Base-by-base conservation (phyloP, 345 rosid genomes). In the Heritiera fomes region DNA sequence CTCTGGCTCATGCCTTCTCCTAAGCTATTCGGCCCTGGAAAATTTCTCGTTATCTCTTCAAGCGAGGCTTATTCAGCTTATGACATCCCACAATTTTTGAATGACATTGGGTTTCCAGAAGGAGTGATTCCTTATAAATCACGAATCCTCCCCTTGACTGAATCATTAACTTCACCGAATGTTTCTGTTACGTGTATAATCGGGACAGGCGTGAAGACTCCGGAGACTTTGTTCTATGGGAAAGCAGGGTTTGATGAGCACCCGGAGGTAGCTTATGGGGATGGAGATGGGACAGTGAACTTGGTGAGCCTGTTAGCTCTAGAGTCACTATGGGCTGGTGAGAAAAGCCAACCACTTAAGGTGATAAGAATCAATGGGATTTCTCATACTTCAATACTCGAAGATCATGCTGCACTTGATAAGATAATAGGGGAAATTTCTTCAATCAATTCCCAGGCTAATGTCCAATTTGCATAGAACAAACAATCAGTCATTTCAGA, bases 211-310 rank as follows among this genome's bases (percentile, higher is more conserved):
- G 84, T 93, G 73, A 86, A 67, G 80, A 92, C 99, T 0, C 80
- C 91, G 3, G 98, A 93, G 88, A 83, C 80, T 17, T 53, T 89
- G 76, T 75, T 85, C 28, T 90, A 92, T 13, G 80, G 86, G 56
- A 76, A 76, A 60, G 66, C 81, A 75, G 91, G 94, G 28, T 95
- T 92, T 10, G 90, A 91, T 55, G 78, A 80, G 84, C 89, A 80
- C 58, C 98, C 97, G 10, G 80, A 88, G 61, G 82, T 89, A 73
- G 84, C 81, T 64, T 87, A 92, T 20, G 98, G 99, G 71, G 97
- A 93, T 62, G 97, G 94, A 67, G 98, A 95, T 34, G 99, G 99
- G 38, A 95, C 99, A 0, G 97, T 90, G 79, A 90, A 88, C 70
- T 77, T 90, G 86, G 89, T 62, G 64, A 95, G 98, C 78, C 79